These are phyloP conservation scores for Sugiyamaella paludigena DNA, from an alignment of 1,139 yeast species.

Conservation along the genomic window DNA sequence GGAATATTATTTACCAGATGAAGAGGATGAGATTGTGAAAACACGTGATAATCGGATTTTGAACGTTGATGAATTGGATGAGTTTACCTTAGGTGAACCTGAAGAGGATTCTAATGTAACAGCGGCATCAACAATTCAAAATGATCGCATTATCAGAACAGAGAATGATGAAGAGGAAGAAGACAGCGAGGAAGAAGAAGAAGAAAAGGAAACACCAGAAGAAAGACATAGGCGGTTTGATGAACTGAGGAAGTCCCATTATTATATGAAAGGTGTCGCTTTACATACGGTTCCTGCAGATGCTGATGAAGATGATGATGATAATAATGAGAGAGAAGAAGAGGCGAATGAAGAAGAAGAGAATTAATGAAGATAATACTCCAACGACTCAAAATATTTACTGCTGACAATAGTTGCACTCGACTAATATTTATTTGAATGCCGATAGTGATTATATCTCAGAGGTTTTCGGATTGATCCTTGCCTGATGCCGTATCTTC, in stretches of 20 bases:
- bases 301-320: constrained; percentile 33
- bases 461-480: no score
- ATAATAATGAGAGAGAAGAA: constrained; percentile 13
- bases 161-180: constrained; percentile 42
- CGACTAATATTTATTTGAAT: no score
- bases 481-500: no score
- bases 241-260: constrained; percentile 72
- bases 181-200: constrained; percentile 40
- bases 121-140: constrained; percentile 23
- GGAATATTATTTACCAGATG: constrained; percentile 77
- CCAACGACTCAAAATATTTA: no score
- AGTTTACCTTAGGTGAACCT: constrained; percentile 56
- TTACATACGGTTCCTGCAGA: constrained; percentile 29
- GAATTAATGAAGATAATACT: no score
- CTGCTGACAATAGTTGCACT: no score
- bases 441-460: no score
- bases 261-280: constrained; percentile 62
- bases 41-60: constrained; percentile 37
- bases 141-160: constrained; percentile 36
- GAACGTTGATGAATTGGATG: constrained; percentile 45
- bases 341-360: no score
- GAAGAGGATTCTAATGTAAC: constrained; percentile 33
- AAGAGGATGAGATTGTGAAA: constrained; percentile 50
- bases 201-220: constrained; percentile 48
- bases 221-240: constrained; percentile 69